Percentiles rank a stretch among this genome's conserved stretches.
Conservation (phyloP, 225 moss, liverwort and hornwort species). For the Lunularia cruciata region DNA sequence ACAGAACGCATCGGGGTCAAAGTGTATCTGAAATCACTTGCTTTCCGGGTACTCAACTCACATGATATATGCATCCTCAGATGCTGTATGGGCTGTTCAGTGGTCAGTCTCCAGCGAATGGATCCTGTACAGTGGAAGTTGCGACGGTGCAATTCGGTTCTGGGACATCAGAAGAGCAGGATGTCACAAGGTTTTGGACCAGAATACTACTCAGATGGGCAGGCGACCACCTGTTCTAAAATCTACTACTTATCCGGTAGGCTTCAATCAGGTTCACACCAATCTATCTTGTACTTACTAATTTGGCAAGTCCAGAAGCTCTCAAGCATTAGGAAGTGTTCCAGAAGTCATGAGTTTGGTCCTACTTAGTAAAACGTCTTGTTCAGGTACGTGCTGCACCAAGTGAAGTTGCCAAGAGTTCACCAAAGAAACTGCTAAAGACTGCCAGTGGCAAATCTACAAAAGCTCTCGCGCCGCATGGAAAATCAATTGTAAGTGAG, state of each 20-base stretch:
- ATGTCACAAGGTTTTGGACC: slow-evolving; percentile 78
- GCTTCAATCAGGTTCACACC: neutral
- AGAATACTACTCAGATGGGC: slow-evolving; percentile 75
- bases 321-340: too few relatives aligned
- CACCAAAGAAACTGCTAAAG: slow-evolving; percentile 35
- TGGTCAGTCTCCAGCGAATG: slow-evolving; percentile 93
- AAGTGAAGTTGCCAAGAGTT: slow-evolving; percentile 33
- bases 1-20: too few relatives aligned
- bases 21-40: neutral
- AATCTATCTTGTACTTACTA: too few relatives aligned
- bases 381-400: slow-evolving; percentile 60
- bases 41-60: slow-evolving; percentile 8
- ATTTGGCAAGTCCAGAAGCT: too few relatives aligned
- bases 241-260: slow-evolving; percentile 44
- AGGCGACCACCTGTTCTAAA: slow-evolving; percentile 50
- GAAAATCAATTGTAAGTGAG: slow-evolving; percentile 36
- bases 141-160: slow-evolving; percentile 96
- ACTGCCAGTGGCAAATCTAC: slow-evolving; percentile 43
- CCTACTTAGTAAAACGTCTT: too few relatives aligned
- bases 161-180: slow-evolving; percentile 98
- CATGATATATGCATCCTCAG: slow-evolving; percentile 44
- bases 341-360: too few relatives aligned
- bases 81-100: slow-evolving; percentile 93
- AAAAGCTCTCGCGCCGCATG: slow-evolving; percentile 28
- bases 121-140: slow-evolving; percentile 79